phyloP scores from a whole-genome alignment of 2,329 filamentous ascomycete species.

The Colletotrichum coccodes region DNA sequence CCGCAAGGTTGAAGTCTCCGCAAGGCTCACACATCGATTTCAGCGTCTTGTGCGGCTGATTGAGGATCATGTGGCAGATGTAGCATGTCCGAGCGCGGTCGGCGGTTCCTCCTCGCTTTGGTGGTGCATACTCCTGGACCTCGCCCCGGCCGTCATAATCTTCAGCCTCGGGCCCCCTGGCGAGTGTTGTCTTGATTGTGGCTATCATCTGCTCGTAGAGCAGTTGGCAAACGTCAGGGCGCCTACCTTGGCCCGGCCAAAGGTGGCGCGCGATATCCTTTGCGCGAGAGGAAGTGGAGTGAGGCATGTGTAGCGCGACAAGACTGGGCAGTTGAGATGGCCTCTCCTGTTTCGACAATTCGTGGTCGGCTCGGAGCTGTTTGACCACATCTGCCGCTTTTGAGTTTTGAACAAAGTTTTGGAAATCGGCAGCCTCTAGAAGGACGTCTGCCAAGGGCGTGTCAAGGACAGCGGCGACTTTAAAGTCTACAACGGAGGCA shows the following conservation, averaged over 20 bases:
- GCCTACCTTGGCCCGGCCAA: neutral
- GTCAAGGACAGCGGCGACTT: neutral
- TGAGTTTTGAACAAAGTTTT: neutral
- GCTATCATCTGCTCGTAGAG: neutral
- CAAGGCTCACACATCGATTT: slow-evolving; percentile 44
- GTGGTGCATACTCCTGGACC: neutral
- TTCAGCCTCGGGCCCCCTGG: neutral
- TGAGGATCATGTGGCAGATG: slow-evolving; percentile 40
- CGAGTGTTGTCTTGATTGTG: neutral
- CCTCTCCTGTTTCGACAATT: neutral
- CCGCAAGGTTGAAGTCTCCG: slow-evolving; percentile 46
- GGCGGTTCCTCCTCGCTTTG: neutral
- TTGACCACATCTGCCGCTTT: neutral
- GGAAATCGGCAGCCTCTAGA: neutral
- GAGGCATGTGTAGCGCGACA: slow-evolving; percentile 3
- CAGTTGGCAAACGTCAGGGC: neutral
- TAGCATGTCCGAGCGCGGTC: slow-evolving; percentile 39
- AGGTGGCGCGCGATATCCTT: neutral
- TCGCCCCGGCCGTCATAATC: neutral
- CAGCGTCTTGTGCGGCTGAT: slow-evolving; percentile 36
- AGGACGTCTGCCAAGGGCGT: neutral
- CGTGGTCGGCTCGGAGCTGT: neutral
- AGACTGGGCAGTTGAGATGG: neutral
- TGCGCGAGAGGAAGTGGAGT: neutral
- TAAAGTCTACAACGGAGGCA: neutral